A percentile compares a stretch with the other conserved stretches of the same genome.
phyloP scores from a whole-genome alignment of 495 filamentous ascomycete species.

The Annulohypoxylon nitens region DNA sequence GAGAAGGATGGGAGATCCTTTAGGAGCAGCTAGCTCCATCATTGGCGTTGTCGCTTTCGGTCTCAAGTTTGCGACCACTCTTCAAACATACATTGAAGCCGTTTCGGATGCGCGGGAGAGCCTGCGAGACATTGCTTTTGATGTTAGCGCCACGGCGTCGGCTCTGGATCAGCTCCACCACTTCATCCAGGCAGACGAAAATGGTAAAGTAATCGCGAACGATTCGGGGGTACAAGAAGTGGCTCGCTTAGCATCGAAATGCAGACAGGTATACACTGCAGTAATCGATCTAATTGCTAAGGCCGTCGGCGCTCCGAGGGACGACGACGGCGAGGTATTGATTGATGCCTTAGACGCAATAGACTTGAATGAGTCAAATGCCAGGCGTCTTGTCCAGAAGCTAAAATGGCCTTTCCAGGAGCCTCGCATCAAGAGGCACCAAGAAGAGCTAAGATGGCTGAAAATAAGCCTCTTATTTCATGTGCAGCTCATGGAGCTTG shows the following conservation, averaged over 20 bases:
- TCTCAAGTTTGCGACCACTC: slow-evolving; percentile 39
- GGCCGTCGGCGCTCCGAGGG: slow-evolving; percentile 20
- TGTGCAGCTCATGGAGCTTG: slow-evolving; percentile 34
- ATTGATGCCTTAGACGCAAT: slow-evolving; percentile 20
- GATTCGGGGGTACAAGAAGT: slow-evolving; percentile 36
- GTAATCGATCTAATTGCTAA: slow-evolving; percentile 38
- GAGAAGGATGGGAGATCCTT: slow-evolving; percentile 31
- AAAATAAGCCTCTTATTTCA: slow-evolving; percentile 37
- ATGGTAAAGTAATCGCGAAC: slow-evolving; percentile 25
- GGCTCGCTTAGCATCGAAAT: slow-evolving; percentile 35
- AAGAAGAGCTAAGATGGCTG: slow-evolving; percentile 36
- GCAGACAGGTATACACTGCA: slow-evolving; percentile 38
- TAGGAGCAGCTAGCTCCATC: slow-evolving; percentile 32
- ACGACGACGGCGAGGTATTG: slow-evolving; percentile 21
- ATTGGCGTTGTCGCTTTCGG: slow-evolving; percentile 38
- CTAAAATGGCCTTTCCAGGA: slow-evolving; percentile 36
- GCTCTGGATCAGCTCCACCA: slow-evolving; percentile 39
- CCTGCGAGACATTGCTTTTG: slow-evolving; percentile 28
- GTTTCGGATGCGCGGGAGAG: slow-evolving; percentile 25
- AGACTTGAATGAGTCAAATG: slow-evolving; percentile 15
- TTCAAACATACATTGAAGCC: slow-evolving; percentile 35
- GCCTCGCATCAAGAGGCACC: slow-evolving; percentile 32
- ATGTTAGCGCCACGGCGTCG: slow-evolving; percentile 40
- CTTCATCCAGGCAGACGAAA: slow-evolving; percentile 16
- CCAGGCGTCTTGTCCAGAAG: slow-evolving; percentile 16